Base-by-base conservation (phyloP, 2,329 filamentous ascomycete genomes). In the Talaromyces piceae region DNA sequence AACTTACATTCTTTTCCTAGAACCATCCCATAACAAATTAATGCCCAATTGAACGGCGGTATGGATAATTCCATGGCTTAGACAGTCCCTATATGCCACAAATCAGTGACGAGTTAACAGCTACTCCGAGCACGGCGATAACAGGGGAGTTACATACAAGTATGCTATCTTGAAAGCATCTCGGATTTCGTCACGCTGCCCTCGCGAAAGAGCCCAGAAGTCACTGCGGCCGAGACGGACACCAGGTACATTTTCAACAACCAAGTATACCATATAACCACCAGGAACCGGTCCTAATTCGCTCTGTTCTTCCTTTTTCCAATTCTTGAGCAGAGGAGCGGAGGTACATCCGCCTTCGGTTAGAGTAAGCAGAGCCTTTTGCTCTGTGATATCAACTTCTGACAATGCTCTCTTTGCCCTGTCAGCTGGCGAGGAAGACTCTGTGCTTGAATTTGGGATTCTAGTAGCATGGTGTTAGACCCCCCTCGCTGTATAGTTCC, bases 41-140 rank as follows among this genome's bases (percentile, higher is more conserved):
- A n/a, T n/a, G n/a, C n/a, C n/a, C n/a, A n/a, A n/a, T n/a, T n/a
- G n/a, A n/a, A n/a, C n/a, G n/a, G n/a, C n/a, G n/a, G n/a, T n/a
- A n/a, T n/a, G n/a, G n/a, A n/a, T n/a, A n/a, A n/a, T n/a, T n/a
- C n/a, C n/a, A n/a, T n/a, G n/a, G n/a, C n/a, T n/a, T n/a, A n/a
- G n/a, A n/a, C n/a, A n/a, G n/a, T n/a, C n/a, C n/a, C n/a, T n/a
- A n/a, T n/a, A n/a, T 20, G 20, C 11, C 13, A 47, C 9, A 12
- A 45, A 47, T 47, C 18, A 47, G 45, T 25, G 33, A 13, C 16
- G n/a, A n/a, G n/a, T n/a, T n/a, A n/a, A n/a, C n/a, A n/a, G n/a
- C n/a, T n/a, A n/a, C n/a, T n/a, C n/a, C n/a, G n/a, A n/a, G n/a
- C n/a, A n/a, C n/a, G n/a, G n/a, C 23, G 20, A 20, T 27, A 11